These are phyloP conservation scores for Petrea volubilis DNA, from an alignment of 257 asterid species.

Conservation along the genomic window DNA sequence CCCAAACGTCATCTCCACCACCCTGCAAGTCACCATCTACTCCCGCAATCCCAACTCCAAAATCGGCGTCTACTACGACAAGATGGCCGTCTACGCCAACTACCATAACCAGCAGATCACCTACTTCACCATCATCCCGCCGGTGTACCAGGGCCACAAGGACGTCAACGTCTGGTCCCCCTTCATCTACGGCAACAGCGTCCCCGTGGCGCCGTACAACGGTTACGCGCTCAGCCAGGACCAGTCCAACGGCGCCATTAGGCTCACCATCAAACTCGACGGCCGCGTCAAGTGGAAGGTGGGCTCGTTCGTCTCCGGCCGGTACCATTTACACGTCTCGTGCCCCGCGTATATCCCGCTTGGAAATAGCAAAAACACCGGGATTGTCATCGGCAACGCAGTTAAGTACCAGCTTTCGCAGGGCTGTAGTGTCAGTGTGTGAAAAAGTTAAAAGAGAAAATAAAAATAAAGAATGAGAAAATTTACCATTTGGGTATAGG, in stretches of 20 bases:
- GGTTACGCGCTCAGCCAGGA: constrained; percentile 56
- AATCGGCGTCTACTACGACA: constrained; percentile 74
- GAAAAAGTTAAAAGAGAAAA: constrained; percentile 3
- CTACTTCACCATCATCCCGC: constrained; percentile 57
- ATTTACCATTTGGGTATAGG: background rate
- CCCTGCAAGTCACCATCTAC: constrained; percentile 71
- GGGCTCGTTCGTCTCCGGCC: constrained; percentile 55
- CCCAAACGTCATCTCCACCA: constrained; percentile 73
- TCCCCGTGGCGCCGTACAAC: constrained; percentile 84
- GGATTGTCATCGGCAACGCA: constrained; percentile 51
- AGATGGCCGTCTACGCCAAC: constrained; percentile 48
- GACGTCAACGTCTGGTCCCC: constrained; percentile 87
- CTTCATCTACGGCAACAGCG: constrained; percentile 56
- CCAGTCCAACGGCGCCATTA: constrained; percentile 53
- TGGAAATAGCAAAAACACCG: constrained; percentile 38
- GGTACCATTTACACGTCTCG: constrained; percentile 63
- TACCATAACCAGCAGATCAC: constrained; percentile 82
- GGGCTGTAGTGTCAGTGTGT: constrained; percentile 63
- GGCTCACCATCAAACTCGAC: constrained; percentile 44
- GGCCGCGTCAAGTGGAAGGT: constrained; percentile 82
- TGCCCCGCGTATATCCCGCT: constrained; percentile 64
- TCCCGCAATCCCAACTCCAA: constrained; percentile 73
- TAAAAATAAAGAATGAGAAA: background rate
- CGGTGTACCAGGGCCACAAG: constrained; percentile 84
- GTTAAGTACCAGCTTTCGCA: constrained; percentile 67